Evolutionary conservation across 306 rosid species (phyloP).

Genomic region (Lathyrus sativus): DNA sequence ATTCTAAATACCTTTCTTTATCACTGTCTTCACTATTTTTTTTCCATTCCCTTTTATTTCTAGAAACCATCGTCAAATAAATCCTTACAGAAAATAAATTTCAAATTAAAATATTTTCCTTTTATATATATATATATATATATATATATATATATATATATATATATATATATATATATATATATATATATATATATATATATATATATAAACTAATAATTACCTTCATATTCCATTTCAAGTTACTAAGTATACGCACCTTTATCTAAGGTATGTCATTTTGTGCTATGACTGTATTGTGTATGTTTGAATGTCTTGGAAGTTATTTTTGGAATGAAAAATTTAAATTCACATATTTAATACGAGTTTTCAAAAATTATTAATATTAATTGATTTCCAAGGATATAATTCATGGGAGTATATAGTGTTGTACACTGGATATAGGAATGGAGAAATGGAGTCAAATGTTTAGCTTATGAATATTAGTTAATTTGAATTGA

Average conservation of each 20-base stretch:
- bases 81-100: not conserved
- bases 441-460: too few species aligned
- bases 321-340: not conserved
- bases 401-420: not conserved
- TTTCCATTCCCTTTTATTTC: conserved; percentile 13
- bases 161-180: too few species aligned
- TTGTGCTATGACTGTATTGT: not conserved
- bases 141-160: too few species aligned
- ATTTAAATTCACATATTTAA: not conserved
- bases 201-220: conserved; percentile 39
- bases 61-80: conserved; percentile 45
- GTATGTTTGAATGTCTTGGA: not conserved
- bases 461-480: conserved; percentile 23
- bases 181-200: too few species aligned
- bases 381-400: not conserved
- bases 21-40: not conserved
- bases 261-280: too few species aligned
- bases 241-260: conserved; percentile 46
- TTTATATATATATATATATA: too few species aligned
- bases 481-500: conserved; percentile 14
- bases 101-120: conserved; percentile 9
- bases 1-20: conserved; percentile 43
- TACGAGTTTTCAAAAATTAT: not conserved
- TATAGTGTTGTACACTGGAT: not conserved
- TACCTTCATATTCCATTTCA: not conserved